Evolutionary conservation across 768 basidiomycete genomes (phyloP), one percentile per base, ranked within the genome.

Genomic region (Agaricus subrufescens): DNA sequence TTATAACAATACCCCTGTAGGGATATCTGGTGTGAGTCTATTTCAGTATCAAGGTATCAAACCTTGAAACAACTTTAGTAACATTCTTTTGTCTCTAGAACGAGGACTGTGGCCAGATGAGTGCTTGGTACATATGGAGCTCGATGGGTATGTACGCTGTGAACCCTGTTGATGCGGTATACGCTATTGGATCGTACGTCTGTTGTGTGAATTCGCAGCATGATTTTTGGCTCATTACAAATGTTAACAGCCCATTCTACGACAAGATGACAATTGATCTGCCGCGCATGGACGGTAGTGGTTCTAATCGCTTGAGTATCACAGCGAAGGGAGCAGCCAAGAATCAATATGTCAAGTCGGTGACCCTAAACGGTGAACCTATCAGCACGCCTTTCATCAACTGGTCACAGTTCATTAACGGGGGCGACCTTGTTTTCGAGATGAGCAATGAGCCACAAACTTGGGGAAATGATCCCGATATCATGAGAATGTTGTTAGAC

Each of bases 31-130:
- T 12, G 87, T 88, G 62, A 23, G 79, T 68, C 25, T 38, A 30
- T 11, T 11, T 34, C 34, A 3, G 7, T 11, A 8, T 34, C 11
- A 8, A 9, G 34, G 7, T 11, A 8, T 34, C 11, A 8, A 9
- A 11, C 34, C 25, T 26, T 15, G 11, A 30, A 47, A 40, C 25
- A 8, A 19, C 23, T 25, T 26, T 45, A 27, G 30, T 8, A 44
- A 43, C 27, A 10, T 42, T 50, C 29, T 46, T 40, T 50, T 5
- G 7, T 52, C 9, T 53, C 26, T 58, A 91, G 86, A 94, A 93
- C 62, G 91, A 94, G 66, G 91, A 94, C 64, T 92, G 90, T 60
- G 90, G 91, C 1, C 91, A 94, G 66, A 93, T 93, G 91, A 89
- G 87, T 62, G 87, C 90, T 0, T 93, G 91, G 91, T 92, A 86